These are phyloP conservation scores for Euphrasia confusa DNA, from an alignment of 257 asterid genomes.

Conservation along the genomic window DNA sequence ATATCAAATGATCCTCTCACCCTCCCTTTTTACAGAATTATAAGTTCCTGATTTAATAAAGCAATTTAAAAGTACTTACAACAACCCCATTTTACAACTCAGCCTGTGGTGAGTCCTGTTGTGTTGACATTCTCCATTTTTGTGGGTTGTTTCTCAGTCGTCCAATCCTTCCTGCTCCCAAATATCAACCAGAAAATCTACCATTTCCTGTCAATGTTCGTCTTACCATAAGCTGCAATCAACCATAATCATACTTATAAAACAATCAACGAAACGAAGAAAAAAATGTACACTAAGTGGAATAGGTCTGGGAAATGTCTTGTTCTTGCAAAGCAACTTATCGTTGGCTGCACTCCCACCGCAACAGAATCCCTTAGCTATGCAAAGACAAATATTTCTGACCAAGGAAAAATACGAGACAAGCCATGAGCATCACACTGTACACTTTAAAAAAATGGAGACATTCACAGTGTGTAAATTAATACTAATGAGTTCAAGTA, in stretches of 20 bases:
- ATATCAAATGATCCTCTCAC: too few relatives aligned
- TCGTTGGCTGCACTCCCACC: conserved; percentile 50
- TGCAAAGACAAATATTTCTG: conserved; percentile 30
- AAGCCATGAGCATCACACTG: not conserved
- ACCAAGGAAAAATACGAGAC: conserved; percentile 10
- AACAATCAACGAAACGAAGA: not conserved
- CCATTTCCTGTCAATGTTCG: conserved; percentile 35
- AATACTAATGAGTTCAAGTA: not conserved
- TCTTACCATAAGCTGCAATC: not conserved
- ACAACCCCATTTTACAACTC: too few relatives aligned
- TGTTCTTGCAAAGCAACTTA: conserved; percentile 43
- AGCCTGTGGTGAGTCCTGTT: too few relatives aligned
- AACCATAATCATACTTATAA: not conserved
- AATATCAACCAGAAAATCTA: conserved; percentile 31
- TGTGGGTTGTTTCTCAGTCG: conserved; percentile 18
- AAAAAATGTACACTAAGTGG: conserved; percentile 49
- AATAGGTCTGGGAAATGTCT: conserved; percentile 50
- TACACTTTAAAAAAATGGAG: too few relatives aligned
- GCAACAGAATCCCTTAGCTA: conserved; percentile 38
- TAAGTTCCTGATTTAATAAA: too few relatives aligned
- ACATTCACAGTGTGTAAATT: not conserved
- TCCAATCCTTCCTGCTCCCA: conserved; percentile 44
- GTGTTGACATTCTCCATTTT: too few relatives aligned
- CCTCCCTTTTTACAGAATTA: too few relatives aligned
- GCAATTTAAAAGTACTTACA: too few relatives aligned